Evolutionary conservation across 805 yeast genomes (phyloP).

Genomic region (Groenewaldozyma tartarivorans): DNA sequence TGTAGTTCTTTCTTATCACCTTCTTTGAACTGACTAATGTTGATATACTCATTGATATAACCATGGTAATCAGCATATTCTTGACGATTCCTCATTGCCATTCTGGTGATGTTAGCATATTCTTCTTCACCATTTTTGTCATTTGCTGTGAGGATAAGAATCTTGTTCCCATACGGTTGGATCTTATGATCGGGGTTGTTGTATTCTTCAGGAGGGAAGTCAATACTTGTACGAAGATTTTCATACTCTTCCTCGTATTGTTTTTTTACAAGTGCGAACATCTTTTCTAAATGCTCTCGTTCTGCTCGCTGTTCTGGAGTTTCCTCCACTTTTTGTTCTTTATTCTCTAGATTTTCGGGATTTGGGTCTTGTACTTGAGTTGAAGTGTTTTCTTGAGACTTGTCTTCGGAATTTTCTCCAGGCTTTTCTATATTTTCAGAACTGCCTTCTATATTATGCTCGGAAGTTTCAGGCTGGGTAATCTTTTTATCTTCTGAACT

Average conservation of each 20-base stretch:
- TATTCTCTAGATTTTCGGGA: no score
- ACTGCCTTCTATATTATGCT: no score
- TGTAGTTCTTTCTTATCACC: constrained; percentile 7
- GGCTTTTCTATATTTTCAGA: no score
- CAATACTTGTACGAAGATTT: background rate
- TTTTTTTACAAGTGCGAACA: background rate
- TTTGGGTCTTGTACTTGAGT: no score
- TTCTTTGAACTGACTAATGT: constrained; percentile 17
- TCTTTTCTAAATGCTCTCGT: background rate
- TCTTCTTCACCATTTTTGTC: background rate
- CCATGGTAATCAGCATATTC: constrained; percentile 26
- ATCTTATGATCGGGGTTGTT: background rate
- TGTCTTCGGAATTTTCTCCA: no score
- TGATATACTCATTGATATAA: constrained; percentile 21
- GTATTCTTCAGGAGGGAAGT: background rate
- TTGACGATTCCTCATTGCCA: constrained; percentile 19
- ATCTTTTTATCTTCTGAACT: no score
- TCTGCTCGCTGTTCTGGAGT: background rate
- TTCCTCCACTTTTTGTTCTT: no score
- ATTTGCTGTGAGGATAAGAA: background rate
- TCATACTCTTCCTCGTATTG: background rate
- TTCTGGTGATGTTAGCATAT: background rate
- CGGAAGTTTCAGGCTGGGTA: no score
- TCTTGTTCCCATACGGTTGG: constrained; percentile 1
- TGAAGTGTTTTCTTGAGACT: no score